These are phyloP conservation scores for Rubia yunnanensis DNA, from an alignment of 257 asterid genomes.

Conservation along the genomic window DNA sequence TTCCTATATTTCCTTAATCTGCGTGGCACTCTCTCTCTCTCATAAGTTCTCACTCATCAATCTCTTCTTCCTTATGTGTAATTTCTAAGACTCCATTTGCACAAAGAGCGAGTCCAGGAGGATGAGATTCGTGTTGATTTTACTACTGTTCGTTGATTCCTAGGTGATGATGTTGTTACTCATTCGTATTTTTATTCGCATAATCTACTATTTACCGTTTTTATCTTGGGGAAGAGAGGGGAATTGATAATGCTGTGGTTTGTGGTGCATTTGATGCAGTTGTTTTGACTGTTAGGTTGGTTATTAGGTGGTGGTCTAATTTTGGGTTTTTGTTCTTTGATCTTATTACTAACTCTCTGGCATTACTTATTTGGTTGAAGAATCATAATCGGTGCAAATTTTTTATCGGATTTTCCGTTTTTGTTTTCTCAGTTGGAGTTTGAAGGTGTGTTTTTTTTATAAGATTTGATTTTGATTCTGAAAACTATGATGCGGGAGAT, in stretches of 20 bases:
- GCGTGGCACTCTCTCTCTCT: constrained; percentile 15
- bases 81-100: background rate
- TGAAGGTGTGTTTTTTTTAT: constrained; percentile 15
- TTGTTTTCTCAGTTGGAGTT: constrained; percentile 5
- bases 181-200: background rate
- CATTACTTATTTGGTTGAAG: background rate
- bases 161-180: constrained; percentile 33
- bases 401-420: constrained; percentile 8
- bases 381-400: constrained; percentile 6
- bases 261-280: constrained; percentile 17
- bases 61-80: constrained; percentile 4
- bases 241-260: constrained; percentile 16
- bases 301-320: constrained; percentile 6
- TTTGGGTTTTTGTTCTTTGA: background rate
- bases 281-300: constrained; percentile 11
- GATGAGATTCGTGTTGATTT: constrained; percentile 17
- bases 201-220: background rate
- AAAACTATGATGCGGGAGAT: constrained; percentile 3
- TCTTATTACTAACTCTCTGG: background rate
- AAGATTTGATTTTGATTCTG: constrained; percentile 12
- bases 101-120: constrained; percentile 11
- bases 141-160: constrained; percentile 18
- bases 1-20: background rate
- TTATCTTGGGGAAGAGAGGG: too few species aligned
- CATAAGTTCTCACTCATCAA: constrained; percentile 16